These are phyloP conservation scores for Microdochium nivale DNA, from an alignment of 2,329 filamentous ascomycete species.

Conservation along the genomic window DNA sequence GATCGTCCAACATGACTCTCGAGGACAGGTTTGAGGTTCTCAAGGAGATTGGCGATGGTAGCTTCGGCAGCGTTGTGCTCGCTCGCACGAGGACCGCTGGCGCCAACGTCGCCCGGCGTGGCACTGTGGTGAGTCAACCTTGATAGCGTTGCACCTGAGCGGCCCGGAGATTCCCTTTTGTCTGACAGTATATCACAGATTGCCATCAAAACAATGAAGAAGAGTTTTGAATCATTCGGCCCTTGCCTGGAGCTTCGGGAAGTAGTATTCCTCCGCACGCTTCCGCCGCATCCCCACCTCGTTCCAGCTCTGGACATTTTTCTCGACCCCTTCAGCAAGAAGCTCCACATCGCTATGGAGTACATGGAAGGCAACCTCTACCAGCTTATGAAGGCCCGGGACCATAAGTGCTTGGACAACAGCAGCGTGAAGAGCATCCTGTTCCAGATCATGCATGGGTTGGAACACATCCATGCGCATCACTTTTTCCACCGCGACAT, in stretches of 20 bases:
- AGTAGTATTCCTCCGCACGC: slow-evolving; percentile 87
- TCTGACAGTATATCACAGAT: slow-evolving; percentile 48
- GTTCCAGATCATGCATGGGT: slow-evolving; percentile 90
- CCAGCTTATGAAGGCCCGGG: slow-evolving; percentile 95
- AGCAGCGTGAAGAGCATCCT: slow-evolving; percentile 94
- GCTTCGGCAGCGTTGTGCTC: slow-evolving; percentile 91
- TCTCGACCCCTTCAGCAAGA: slow-evolving; percentile 89
- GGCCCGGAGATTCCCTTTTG: background rate
- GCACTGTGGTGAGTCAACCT: slow-evolving; percentile 69
- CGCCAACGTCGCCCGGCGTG: slow-evolving; percentile 77
- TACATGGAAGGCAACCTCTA: slow-evolving; percentile 99
- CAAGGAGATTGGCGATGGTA: slow-evolving; percentile 98
- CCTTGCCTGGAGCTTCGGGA: slow-evolving; percentile 91
- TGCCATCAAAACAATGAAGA: slow-evolving; percentile 99
- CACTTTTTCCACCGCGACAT: slow-evolving; percentile 98
- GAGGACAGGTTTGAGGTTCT: slow-evolving; percentile 95
- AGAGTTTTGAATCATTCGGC: slow-evolving; percentile 87
- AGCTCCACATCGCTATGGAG: slow-evolving; percentile 97
- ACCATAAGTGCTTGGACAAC: slow-evolving; percentile 88
- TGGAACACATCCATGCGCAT: slow-evolving; percentile 96
- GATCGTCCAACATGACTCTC: slow-evolving; percentile 42
- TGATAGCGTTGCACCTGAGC: background rate
- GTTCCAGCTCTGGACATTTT: slow-evolving; percentile 99
- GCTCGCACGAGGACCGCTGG: slow-evolving; percentile 88
- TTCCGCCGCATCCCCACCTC: slow-evolving; percentile 81